Base-by-base conservation (phyloP, 495 filamentous ascomycete species). In the Hypoxylon rickii region DNA sequence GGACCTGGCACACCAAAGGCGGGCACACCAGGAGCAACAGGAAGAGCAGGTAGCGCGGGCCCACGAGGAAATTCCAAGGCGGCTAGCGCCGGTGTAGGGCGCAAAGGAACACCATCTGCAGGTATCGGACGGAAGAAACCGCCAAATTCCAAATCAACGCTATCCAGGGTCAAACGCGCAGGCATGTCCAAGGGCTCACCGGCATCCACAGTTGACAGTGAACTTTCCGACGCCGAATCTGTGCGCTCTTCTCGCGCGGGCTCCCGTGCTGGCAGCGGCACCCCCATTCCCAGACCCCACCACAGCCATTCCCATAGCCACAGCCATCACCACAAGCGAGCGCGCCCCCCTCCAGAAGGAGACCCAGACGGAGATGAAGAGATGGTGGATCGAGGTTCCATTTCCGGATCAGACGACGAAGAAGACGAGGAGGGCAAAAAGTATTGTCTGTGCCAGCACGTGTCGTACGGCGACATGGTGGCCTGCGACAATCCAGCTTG, bases 391-490 rank as follows among this genome's bases (percentile, higher is more conserved):
- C 52, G 52, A 31, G 55, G 48, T 26, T 52, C 48, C 6, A 87
- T 83, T 26, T 84, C 84, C 13, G 76, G 69, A 31, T 63, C 71
- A 1, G 89, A 89, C 24, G 90, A 92, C 38, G 93, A 95, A 34
- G 90, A 93, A 24, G 90, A 86, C 38, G 87, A 89, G 46, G 93
- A 97, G 73, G 86, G 90, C 39, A 85, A 84, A 64, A 88, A 92
- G 55, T 98, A 98, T 70, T 98, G 94, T 73, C 82, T 86, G 19
- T 98, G 94, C 70, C 88, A 94, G 66, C 89, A 86, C 58, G 89
- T 96, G 51, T 95, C 89, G 70, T 93, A 89, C 75, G 94, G 94
- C 33, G 89, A 97, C 67, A 98, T 98, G 94, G 93, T 98, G 22
- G 94, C 91, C 2, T 98, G 94, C 72, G 94, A 98, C 73, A 96